Evolutionary conservation across 345 rosid genomes (phyloP).

Genomic region (Camelina sativa): DNA sequence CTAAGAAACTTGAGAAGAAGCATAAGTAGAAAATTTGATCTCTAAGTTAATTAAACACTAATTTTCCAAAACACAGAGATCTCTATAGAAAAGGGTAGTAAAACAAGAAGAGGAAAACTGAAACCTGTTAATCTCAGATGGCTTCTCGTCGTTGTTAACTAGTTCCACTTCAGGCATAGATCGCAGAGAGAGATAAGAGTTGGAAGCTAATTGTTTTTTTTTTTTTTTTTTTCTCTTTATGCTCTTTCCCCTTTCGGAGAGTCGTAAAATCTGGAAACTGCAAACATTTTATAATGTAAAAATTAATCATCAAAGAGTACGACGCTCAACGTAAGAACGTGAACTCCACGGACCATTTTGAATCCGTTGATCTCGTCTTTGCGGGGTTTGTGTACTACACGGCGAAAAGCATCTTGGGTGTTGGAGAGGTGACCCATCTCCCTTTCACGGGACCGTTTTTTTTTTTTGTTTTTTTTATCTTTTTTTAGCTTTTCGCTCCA

Average conservation of each 20-base stretch:
- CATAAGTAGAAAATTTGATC: neutral
- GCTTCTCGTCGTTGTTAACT: conserved; percentile 40
- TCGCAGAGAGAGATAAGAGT: conserved; percentile 24
- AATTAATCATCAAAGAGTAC: neutral
- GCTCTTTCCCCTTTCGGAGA: conserved; percentile 33
- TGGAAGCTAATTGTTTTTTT: conserved; percentile 18
- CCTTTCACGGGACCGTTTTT: conserved; percentile 24
- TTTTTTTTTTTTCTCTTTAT: conserved; percentile 1
- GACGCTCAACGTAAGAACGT: conserved; percentile 8
- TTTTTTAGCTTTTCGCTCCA: conserved; percentile 32
- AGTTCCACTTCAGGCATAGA: conserved; percentile 46
- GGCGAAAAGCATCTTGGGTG: neutral
- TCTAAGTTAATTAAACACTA: neutral
- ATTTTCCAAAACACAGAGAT: neutral
- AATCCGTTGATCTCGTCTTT: neutral
- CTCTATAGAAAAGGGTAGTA: neutral
- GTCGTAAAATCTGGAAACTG: conserved; percentile 34
- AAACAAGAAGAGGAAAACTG: conserved; percentile 16
- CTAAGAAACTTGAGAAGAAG: conserved; percentile 2
- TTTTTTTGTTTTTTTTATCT: too few species aligned
- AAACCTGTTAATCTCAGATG: conserved; percentile 37
- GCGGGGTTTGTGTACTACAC: neutral
- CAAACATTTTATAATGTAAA: neutral
- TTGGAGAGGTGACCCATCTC: conserved; percentile 36
- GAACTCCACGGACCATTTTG: neutral